These are phyloP conservation scores for Sugiyamaella chiloensis DNA, from an alignment of 805 yeast species.

Conservation along the genomic window DNA sequence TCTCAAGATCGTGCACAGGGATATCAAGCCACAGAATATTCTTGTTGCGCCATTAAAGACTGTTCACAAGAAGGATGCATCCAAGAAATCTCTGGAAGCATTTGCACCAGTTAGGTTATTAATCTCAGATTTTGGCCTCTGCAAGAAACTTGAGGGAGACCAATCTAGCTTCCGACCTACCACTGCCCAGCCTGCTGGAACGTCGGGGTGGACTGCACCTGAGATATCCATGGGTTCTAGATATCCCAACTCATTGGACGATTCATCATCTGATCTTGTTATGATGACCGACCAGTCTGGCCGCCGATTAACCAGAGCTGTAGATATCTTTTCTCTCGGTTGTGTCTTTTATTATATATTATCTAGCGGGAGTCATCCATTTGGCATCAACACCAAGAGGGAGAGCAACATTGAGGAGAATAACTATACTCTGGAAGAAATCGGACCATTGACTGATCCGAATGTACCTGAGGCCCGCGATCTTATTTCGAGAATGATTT, in stretches of 20 bases:
- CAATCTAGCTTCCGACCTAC: conserved; percentile 93
- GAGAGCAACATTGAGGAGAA: conserved; percentile 75
- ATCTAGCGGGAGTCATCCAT: conserved; percentile 85
- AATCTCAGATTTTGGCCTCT: conserved; percentile 93
- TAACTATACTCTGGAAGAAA: conserved; percentile 47
- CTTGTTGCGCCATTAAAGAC: conserved; percentile 63
- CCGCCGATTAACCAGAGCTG: conserved; percentile 50
- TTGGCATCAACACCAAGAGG: conserved; percentile 85
- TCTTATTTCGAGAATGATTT: conserved; percentile 70
- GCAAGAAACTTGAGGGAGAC: conserved; percentile 86
- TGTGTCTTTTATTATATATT: conserved; percentile 88
- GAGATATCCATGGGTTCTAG: conserved; percentile 43
- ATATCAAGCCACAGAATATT: conserved; percentile 91
- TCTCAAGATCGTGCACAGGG: conserved; percentile 89
- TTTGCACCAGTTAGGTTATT: conserved; percentile 58
- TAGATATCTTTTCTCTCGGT: conserved; percentile 92
- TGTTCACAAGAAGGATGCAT: conserved; percentile 23
- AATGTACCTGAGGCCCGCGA: conserved; percentile 65
- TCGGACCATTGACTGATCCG: conserved; percentile 28
- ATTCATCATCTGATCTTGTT: conserved; percentile 10
- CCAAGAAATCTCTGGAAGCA: conserved; percentile 22
- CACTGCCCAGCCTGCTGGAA: conserved; percentile 90
- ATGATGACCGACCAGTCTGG: conserved; percentile 10
- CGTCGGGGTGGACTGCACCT: conserved; percentile 99
- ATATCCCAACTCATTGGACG: conserved; percentile 6